Percentiles rank a stretch among this genome's conserved stretches.
Conservation (phyloP, 208 protist species). For the Leishmania turanica region DNA sequence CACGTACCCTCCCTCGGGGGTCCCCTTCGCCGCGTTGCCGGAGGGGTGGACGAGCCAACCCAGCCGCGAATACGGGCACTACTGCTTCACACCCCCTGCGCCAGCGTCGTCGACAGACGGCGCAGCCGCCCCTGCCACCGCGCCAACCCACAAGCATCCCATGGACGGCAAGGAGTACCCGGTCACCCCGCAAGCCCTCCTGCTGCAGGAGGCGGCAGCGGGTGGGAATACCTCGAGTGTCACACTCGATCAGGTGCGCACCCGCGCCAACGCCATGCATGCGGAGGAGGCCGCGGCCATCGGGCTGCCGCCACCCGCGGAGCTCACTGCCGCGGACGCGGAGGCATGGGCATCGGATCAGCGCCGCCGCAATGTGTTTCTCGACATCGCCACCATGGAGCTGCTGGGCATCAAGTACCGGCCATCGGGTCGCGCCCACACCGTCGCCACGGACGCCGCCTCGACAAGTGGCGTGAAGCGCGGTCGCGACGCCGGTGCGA, state of each 20-base stretch:
- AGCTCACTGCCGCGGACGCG: conserved; percentile 27
- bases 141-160: conserved; percentile 69
- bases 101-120: conserved; percentile 1
- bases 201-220: conserved; percentile 35
- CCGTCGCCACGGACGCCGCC: not conserved
- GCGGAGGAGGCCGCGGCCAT: conserved; percentile 10
- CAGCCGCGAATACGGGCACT: conserved; percentile 65
- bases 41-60: conserved; percentile 57
- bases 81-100: conserved; percentile 56
- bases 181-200: conserved; percentile 74
- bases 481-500: conserved; percentile 1
- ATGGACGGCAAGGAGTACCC: conserved; percentile 63
- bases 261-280: conserved; percentile 31
- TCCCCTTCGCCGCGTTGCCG: conserved; percentile 64
- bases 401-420: conserved; percentile 59
- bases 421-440: not conserved
- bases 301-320: conserved; percentile 22
- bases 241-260: conserved; percentile 26
- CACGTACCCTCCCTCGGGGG: conserved; percentile 54
- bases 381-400: conserved; percentile 67
- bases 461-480: conserved; percentile 12
- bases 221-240: conserved; percentile 21
- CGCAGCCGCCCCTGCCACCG: conserved; percentile 8
- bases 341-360: conserved; percentile 70
- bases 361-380: conserved; percentile 53